Base-by-base conservation (phyloP, 805 yeast species). In the Saccharomyces jurei region DNA sequence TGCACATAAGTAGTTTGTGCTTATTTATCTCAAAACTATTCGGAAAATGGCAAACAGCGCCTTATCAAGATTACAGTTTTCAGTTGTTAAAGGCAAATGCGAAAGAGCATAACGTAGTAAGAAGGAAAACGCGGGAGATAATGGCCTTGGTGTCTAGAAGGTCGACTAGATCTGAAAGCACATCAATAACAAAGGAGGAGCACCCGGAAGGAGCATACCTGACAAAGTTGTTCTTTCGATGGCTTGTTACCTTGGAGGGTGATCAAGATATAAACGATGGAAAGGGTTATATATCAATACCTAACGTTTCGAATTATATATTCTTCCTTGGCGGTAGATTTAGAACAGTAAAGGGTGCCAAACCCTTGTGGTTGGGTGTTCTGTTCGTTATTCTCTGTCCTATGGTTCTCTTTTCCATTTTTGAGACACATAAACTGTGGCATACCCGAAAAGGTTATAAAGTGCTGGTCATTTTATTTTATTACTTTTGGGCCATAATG, bases 311-410 rank as follows among this genome's bases (percentile, higher is more conserved):
- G 6, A 76, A 74, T 54, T 74, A 76, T 54, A 58, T 80, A 1
- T 87, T 79, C 65, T 69, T 85, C 3, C 67, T 81, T 50, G 94
- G 94, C 13, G 96, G 95, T 0, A 67, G 89, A 46, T 62, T 83
- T 13, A 71, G 84, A 31, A 70, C 78, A 0, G 63, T 77, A 9
- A 76, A 71, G 53, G 62, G 65, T 31, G 65, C 68, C 27, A 58
- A 59, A 22, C 83, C 81, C 1, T 59, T 75, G 14, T 74, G 74
- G 10, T 29, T 79, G 2, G 36, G 72, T 0, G 74, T 77, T 0
- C 67, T 73, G 3, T 52, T 67, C 0, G 49, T 68, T 3, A 60
- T 77, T 0, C 31, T 81, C 0, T 61, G 74, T 0, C 80, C 87
- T 0, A 76, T 77, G 2, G 77, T 85, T 0, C 64, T 87, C 8